Evolutionary conservation across 768 basidiomycete species (phyloP), one percentile per base, ranked within the genome.

Genomic region (Psilocybe azurescens): DNA sequence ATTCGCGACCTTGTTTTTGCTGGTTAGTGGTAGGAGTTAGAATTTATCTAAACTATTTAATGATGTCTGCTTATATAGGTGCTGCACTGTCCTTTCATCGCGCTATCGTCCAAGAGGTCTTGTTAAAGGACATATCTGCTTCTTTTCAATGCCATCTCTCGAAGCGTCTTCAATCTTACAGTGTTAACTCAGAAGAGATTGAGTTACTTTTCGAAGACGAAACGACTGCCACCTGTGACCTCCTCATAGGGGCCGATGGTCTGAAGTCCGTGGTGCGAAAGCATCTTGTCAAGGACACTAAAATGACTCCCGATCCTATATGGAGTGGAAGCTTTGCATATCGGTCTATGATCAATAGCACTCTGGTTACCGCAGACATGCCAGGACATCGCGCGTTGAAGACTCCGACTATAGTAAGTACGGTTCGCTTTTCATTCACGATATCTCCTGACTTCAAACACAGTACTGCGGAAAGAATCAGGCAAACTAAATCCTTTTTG

Each of bases 141-240:
- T 70, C 69, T 0, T 76, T 72, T 63, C 74, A 69, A 14, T 73
- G 74, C 5, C 74, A 79, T 56, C 76, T 78, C 5, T 75, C 76
- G 11, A 83, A 81, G 48, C 61, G 55, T 11, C 59, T 51, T 20
- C 33, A 30, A 11, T 67, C 55, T 16, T 63, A 49, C 49, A 36
- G 18, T 6, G 48, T 50, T 10, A 16, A 32, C n/a, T 52, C 55
- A 32, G 48, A 53, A 9, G 63, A 64, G 14, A 49, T 72, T 32
- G 30, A 74, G 73, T 60, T 78, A 32, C 6, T 60, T 73, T 87
- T 88, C 65, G 58, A 73, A 10, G 81, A 87, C 55, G 83, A 83
- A 10, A 72, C 76, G 1, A 75, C 70, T 2, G 77, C 83, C 3
- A 70, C 71, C 6, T 86, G 83, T 62, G 85, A 88, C 65, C 52